Conservation (phyloP, 352 stramenopile species). For the Globisporangium acanthophoron region DNA sequence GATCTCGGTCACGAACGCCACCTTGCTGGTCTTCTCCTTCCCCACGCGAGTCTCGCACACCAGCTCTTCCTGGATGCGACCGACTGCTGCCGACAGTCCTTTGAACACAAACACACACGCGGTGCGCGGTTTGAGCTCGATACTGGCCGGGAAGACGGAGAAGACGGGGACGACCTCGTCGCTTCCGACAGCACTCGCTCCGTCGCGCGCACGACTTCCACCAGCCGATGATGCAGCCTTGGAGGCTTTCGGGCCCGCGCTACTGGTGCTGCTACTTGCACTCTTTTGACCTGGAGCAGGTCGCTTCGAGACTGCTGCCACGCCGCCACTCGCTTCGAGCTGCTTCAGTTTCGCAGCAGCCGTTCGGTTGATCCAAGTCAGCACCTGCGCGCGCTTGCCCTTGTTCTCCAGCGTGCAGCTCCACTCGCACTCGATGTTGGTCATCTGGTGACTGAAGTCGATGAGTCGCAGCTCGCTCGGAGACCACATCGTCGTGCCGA, state of each 20-base stretch:
- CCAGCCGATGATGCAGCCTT: background rate
- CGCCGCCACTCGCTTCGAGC: constrained; percentile 6
- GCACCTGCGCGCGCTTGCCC: constrained; percentile 85
- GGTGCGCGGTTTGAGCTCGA: constrained; percentile 91
- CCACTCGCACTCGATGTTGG: constrained; percentile 82
- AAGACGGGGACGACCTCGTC: constrained; percentile 68
- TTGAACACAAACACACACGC: constrained; percentile 93
- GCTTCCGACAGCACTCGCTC: constrained; percentile 3
- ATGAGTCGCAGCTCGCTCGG: constrained; percentile 83
- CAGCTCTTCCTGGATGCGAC: constrained; percentile 76
- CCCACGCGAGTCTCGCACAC: constrained; percentile 89
- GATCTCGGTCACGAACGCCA: constrained; percentile 88
- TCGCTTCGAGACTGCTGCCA: background rate
- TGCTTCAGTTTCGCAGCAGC: constrained; percentile 29
- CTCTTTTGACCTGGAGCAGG: constrained; percentile 13
- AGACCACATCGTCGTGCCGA: constrained; percentile 93
- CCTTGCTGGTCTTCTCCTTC: constrained; percentile 88
- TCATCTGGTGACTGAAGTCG: constrained; percentile 93
- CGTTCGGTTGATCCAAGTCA: constrained; percentile 92
- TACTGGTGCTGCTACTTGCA: background rate
- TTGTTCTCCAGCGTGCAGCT: constrained; percentile 95
- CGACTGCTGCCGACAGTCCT: constrained; percentile 59
- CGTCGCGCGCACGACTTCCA: constrained; percentile 8
- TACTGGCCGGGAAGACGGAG: constrained; percentile 86
- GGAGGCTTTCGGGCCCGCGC: constrained; percentile 17